phyloP scores from a whole-genome alignment of 2,329 filamentous ascomycete genomes.

The Chaetomium olivaceum region DNA sequence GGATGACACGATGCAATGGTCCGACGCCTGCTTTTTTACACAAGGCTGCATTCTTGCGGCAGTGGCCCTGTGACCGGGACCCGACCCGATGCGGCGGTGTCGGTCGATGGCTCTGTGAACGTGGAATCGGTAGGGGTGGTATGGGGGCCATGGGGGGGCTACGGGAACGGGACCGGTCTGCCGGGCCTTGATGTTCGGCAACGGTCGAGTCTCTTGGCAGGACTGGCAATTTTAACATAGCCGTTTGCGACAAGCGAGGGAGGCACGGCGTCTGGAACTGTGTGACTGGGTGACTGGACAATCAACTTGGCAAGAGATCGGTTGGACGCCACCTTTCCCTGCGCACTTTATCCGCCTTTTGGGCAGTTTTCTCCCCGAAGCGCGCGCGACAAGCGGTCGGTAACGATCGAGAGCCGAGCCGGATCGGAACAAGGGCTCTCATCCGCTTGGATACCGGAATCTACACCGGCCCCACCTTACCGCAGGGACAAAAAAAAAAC shows the following conservation, averaged over 20 bases:
- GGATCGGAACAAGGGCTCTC: neutral
- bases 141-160: neutral
- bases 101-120: neutral
- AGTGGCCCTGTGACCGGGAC: neutral
- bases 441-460: conserved; percentile 8
- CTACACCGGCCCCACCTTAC: conserved; percentile 8
- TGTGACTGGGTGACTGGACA: too few species aligned
- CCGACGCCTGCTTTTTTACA: neutral
- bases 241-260: neutral
- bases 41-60: neutral
- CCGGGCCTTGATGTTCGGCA: conserved; percentile 6
- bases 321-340: neutral
- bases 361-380: neutral
- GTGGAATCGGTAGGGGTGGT: neutral
- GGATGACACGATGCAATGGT: neutral
- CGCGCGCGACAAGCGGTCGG: neutral
- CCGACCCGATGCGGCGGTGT: neutral
- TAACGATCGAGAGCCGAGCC: neutral
- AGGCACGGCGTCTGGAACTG: too few species aligned
- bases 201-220: neutral
- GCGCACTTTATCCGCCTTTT: neutral
- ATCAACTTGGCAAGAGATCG: neutral
- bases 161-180: neutral
- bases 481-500: neutral
- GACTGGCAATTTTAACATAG: neutral